Evolutionary conservation across 208 protist genomes (phyloP), one percentile per base, ranked within the genome.

Genomic region (Leishmania tropica): DNA sequence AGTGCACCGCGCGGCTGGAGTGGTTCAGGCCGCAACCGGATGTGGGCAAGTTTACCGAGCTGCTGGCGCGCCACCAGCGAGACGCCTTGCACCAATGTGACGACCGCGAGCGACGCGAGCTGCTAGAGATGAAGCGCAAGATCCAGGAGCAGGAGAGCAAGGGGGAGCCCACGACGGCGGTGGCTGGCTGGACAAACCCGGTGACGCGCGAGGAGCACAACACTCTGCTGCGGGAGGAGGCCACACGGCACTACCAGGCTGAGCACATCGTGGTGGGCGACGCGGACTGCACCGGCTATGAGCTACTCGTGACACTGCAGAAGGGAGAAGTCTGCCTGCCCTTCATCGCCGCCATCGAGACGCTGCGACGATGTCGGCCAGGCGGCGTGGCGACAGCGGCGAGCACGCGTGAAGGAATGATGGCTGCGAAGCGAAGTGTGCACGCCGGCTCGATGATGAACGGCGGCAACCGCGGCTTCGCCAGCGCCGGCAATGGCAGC

Each of bases 51-150:
- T 96, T 92, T 75, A 84, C 86, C 15, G 84, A 81, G 10, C 73
- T 96, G 47, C 89, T 98, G 19, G 81, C 85, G 24, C 62, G 73
- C 1, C 83, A 84, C 45, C 87, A 89, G 65, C 85, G 72, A 1
- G 88, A 96, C 74, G 89, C 87, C 51, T 85, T 96, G 81, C 93
- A 90, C 60, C 81, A 86, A 72, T 95, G 90, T 76, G 92, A 97
- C 54, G 90, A 96, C 79, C 86, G 89, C 62, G 93, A 97, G 79
- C 88, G 93, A 35, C 87, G 91, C 35, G 95, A 98, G 71, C 81
- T 96, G 6, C 94, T 93, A 70, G 93, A 96, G 77, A 79, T 97
- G 40, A 97, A 98, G 85, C 87, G 92, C 47, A 89, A 84, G 42
- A 58, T 94, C 54, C 95, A 98, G 81, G 92, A 95, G 72, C 87